Evolutionary conservation across 2,329 filamentous ascomycete genomes (phyloP), one percentile per base, ranked within the genome.

Genomic region (Endothia cerciana): DNA sequence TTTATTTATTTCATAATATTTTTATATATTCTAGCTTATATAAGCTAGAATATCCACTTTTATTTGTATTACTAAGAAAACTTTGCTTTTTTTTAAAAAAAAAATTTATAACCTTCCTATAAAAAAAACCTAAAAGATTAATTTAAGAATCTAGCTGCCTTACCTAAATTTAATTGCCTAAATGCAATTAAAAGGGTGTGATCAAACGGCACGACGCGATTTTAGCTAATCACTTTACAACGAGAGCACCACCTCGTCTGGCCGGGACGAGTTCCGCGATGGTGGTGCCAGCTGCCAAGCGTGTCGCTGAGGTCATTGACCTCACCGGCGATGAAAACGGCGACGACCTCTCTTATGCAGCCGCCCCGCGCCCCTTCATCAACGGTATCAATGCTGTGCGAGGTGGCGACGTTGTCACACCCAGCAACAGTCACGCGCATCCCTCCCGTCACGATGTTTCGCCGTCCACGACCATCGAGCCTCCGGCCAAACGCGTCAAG

Each of bases 261-360:
- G 36, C 38, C 30, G 22, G 11, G 30, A 45, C 8, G 3, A 15
- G n/a, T 36, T 5, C 59, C 45, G 28, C n/a, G 30, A 63, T 68
- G 61, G 56, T 49, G 45, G 51, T 30, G 28, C 49, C 56, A 2
- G 13, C 36, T 1, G 4, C 19, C 4, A 38, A 60, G 15, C 2
- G 19, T 4, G 0, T 28, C 1, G 33, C 28, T 5, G 51, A 74
- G 66, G 65, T 74, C 10, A 71, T 77, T 59, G 74, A 77, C 70
- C 70, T 74, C 10, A 73, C 73, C 8, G 69, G 65, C 49, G 72
- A 73, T 3, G 70, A n/a, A n/a, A n/a, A 70, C 6, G 45, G 71
- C 30, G 69, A 63, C 55, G 49, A 58, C 56, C 49, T 64, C 63
- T 1, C 33, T n/a, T 3, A 8, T 2, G 19, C 22, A 4, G 2